Conservation (phyloP, 1,284 basidiomycete species). For the Pseudozyma flocculosa region DNA sequence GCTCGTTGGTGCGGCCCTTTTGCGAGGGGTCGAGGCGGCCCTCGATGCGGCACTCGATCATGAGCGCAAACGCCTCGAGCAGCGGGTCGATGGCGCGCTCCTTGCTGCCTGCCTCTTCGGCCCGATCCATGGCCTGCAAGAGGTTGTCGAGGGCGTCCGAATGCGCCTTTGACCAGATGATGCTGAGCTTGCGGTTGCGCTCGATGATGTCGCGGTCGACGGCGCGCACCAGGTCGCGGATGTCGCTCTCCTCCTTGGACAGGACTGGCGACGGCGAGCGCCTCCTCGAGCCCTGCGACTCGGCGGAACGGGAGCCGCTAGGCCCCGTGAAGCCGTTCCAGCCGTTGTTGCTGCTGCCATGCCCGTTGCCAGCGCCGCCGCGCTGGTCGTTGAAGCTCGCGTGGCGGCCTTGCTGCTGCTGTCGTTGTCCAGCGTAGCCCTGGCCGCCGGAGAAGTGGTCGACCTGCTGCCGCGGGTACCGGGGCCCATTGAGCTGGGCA, state of each 20-base stretch:
- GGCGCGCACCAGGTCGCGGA: neutral
- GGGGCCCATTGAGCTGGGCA: neutral
- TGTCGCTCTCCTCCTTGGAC: neutral
- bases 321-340: neutral
- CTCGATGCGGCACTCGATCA: neutral
- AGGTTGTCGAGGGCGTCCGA: conserved; percentile 3
- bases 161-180: conserved; percentile 1
- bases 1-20: neutral
- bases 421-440: neutral
- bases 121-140: neutral
- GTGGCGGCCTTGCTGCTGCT: conserved; percentile 4
- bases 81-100: neutral
- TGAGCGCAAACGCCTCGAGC: neutral
- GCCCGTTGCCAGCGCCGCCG: neutral
- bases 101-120: neutral
- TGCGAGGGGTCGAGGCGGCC: neutral
- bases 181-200: neutral
- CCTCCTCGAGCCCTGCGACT: neutral
- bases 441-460: neutral
- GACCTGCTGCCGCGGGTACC: neutral
- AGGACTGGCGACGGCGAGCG: neutral
- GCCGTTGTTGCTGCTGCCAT: too few species aligned
- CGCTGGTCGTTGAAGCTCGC: neutral
- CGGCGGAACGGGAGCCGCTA: neutral
- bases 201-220: conserved; percentile 1